phyloP scores from a whole-genome alignment of 176 grass and related monocot species.

The Triticum turgidum region DNA sequence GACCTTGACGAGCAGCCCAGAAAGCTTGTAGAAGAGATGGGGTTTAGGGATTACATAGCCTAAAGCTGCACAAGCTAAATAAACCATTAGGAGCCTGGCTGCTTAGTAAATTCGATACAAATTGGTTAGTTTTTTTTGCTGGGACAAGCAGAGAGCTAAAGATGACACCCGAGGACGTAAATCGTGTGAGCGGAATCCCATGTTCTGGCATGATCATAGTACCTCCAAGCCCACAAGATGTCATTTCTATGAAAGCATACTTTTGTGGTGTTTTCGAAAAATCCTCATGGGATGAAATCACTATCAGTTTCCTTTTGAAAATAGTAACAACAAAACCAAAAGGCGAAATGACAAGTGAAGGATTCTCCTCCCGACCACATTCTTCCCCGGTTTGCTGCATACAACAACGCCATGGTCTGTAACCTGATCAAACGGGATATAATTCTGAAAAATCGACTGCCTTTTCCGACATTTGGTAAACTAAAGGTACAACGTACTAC shows the following conservation, averaged over 20 bases:
- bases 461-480: too few species aligned
- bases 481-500: too few species aligned
- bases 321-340: background rate
- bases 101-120: background rate
- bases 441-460: too few species aligned
- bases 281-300: background rate
- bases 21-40: background rate
- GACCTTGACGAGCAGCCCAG: background rate
- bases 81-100: background rate
- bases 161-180: background rate
- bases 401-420: too few species aligned
- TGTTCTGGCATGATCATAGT: background rate
- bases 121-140: background rate
- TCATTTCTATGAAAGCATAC: background rate
- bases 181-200: background rate
- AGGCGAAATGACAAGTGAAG: background rate
- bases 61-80: background rate
- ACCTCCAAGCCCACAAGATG: background rate
- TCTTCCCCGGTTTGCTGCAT: too few species aligned
- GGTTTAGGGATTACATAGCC: background rate
- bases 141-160: background rate
- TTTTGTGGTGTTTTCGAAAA: background rate
- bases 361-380: too few species aligned
- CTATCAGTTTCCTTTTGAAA: background rate
- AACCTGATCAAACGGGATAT: too few species aligned